These are phyloP conservation scores for Vigna radiata DNA, from an alignment of 306 rosid genomes.

Conservation along the genomic window DNA sequence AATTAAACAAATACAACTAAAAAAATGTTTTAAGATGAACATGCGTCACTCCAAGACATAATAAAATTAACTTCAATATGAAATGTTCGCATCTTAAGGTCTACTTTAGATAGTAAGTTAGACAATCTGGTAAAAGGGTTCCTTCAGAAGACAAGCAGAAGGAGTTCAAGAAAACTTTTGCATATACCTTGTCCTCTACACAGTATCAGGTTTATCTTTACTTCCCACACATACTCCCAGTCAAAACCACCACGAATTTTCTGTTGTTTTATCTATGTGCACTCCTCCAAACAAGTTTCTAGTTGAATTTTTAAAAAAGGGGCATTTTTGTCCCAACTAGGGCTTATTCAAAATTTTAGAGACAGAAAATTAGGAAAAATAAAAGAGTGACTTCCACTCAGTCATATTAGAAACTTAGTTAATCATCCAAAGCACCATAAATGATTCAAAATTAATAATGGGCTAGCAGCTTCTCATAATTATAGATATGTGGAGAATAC, in stretches of 20 bases:
- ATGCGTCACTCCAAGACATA: constrained; percentile 14
- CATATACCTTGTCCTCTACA: constrained; percentile 12
- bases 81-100: constrained; percentile 17
- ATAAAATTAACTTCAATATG: constrained; percentile 32
- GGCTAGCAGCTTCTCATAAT: constrained; percentile 16
- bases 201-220: not conserved
- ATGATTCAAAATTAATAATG: not conserved
- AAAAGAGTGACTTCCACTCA: not conserved
- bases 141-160: constrained; percentile 5
- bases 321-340: constrained; percentile 8
- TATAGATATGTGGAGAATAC: constrained; percentile 44
- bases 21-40: constrained; percentile 4
- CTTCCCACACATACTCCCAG: not conserved
- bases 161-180: constrained; percentile 1
- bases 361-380: not conserved
- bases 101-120: not conserved
- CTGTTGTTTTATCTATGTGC: constrained; percentile 12
- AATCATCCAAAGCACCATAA: constrained; percentile 16
- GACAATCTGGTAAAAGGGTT: constrained; percentile 2
- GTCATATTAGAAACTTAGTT: constrained; percentile 20
- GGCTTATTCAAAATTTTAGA: not conserved
- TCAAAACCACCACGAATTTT: constrained; percentile 17
- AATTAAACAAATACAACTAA: constrained; percentile 22
- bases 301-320: not conserved
- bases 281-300: constrained; percentile 14